These are phyloP conservation scores for Naganishia sp. DNA, from an alignment of 1,284 basidiomycete species.

Conservation along the genomic window DNA sequence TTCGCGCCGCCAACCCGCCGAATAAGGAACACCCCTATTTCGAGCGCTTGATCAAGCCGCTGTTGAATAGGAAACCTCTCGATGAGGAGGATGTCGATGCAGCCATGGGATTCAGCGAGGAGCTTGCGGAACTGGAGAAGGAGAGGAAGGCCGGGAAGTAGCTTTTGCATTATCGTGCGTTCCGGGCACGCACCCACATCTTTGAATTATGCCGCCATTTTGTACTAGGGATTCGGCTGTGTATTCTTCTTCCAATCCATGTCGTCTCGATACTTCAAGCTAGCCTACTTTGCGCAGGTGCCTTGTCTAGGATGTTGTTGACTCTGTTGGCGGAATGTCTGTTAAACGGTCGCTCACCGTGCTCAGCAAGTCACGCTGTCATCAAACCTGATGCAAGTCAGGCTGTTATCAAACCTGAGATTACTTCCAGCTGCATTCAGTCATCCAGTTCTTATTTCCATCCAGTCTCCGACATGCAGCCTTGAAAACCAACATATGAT, in stretches of 20 bases:
- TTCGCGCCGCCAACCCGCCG: conserved; percentile 50
- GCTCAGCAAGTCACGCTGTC: too few relatives aligned
- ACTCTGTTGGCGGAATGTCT: too few relatives aligned
- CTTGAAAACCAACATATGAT: too few relatives aligned
- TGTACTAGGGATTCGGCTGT: background rate
- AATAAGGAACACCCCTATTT: conserved; percentile 59
- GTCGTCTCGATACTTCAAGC: background rate
- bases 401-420: too few relatives aligned
- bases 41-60: conserved; percentile 59
- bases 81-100: conserved; percentile 55
- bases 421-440: background rate
- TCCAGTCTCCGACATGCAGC: too few relatives aligned
- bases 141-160: conserved; percentile 18
- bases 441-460: too few relatives aligned
- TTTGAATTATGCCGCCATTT: background rate
- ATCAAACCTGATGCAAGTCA: too few relatives aligned
- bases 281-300: background rate
- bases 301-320: too few relatives aligned
- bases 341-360: too few relatives aligned
- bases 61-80: conserved; percentile 56
- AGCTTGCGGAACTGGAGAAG: conserved; percentile 43
- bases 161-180: background rate
- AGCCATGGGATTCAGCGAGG: conserved; percentile 55
- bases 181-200: background rate
- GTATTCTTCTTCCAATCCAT: background rate